Evolutionary conservation across 2,329 filamentous ascomycete genomes (phyloP), one percentile per base, ranked within the genome.

Genomic region (Cladosporium halotolerans): DNA sequence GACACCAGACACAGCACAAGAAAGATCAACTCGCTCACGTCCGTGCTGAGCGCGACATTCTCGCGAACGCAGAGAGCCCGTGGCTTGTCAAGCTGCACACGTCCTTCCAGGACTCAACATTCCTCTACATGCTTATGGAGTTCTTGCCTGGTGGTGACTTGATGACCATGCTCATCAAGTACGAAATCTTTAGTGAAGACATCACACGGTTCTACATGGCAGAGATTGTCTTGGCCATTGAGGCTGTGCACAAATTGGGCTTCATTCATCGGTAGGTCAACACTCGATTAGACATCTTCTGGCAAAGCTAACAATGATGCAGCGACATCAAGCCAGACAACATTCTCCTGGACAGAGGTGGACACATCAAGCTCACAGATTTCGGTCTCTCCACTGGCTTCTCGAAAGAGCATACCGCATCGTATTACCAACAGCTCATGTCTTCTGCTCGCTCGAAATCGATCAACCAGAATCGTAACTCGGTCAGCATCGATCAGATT

Each of bases 131-230:
- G 85, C 79, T 99, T 57, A 99, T 99, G 93, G 93, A 99, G 73
- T 99, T 97, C 73, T 80, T 99, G 71, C 93, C 93, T 7, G 93
- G 93, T 71, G 93, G 93, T 71, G 93, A 99, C 75, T 73, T 99
- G 70, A 99, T 99, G 93, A 99, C 93, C 3, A 99, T 99, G 93
- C 79, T 99, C 62, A 99, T 99, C 77, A 99, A 97, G 79, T 99
- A 99, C 68, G 93, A 99, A 71, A 96, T 99, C 70, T 99, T 99
- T 72, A 95, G 90, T 0, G 92, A 97, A 71, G 93, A 99, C 62
- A 97, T 99, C 62, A 99, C 93, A 31, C 84, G 93, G 14, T 99
- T 99, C 73, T 99, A 99, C 73, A 99, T 99, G 82, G 93, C 93
- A 19, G 92, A 99, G 72, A 92, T 97, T 64, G 89, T 96, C 19